Evolutionary conservation across 805 yeast genomes (phyloP).

Genomic region (Starmerella vaccinii): DNA sequence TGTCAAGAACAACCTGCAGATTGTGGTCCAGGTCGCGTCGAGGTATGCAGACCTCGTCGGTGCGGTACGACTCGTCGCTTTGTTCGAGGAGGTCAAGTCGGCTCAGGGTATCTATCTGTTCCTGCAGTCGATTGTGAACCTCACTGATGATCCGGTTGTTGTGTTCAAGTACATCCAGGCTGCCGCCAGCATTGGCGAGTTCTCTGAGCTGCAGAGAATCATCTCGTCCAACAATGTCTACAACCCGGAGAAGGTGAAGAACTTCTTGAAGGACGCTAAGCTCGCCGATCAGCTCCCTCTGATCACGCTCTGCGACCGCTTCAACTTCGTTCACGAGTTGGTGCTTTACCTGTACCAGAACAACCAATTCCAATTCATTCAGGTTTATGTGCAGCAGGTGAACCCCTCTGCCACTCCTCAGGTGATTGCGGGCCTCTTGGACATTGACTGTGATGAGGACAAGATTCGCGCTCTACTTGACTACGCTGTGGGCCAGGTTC

Average conservation of each 20-base stretch:
- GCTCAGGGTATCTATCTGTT: conserved; percentile 91
- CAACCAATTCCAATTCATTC: conserved; percentile 91
- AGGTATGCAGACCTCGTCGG: conserved; percentile 92
- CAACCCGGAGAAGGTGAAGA: conserved; percentile 95
- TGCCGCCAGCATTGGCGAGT: conserved; percentile 82
- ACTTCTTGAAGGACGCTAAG: conserved; percentile 87
- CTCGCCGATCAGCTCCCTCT: conserved; percentile 92
- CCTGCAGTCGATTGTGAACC: conserved; percentile 82
- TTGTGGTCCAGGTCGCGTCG: conserved; percentile 91
- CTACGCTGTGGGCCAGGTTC: conserved; percentile 89
- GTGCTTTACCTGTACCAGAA: conserved; percentile 88
- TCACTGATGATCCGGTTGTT: conserved; percentile 88
- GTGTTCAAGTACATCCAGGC: conserved; percentile 93
- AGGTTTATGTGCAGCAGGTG: conserved; percentile 95
- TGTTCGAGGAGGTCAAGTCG: conserved; percentile 88
- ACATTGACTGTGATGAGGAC: conserved; percentile 92
- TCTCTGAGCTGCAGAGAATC: conserved; percentile 88
- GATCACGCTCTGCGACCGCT: conserved; percentile 92
- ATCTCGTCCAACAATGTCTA: conserved; percentile 90
- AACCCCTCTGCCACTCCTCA: conserved; percentile 94
- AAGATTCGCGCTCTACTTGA: conserved; percentile 70
- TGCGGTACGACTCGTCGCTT: conserved; percentile 67
- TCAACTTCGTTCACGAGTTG: conserved; percentile 82
- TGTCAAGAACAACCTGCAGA: conserved; percentile 78
- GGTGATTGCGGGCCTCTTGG: conserved; percentile 90